These are phyloP conservation scores for Eucalyptus shirleyi DNA, from an alignment of 345 rosid species.

Conservation along the genomic window DNA sequence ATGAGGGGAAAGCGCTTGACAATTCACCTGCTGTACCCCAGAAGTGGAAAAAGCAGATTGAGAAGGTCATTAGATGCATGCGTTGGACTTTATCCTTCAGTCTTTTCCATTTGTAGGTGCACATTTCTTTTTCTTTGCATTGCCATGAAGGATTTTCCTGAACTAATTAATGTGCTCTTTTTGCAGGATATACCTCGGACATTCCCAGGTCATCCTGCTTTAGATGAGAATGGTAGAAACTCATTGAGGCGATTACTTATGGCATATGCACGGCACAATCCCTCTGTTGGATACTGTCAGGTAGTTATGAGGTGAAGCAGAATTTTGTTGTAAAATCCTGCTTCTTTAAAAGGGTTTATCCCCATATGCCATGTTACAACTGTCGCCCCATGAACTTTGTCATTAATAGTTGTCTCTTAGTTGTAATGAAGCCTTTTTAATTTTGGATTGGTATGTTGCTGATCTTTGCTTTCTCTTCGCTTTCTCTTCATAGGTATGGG, in stretches of 20 bases:
- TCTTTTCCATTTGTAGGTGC: slow-evolving; percentile 49
- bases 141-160: slow-evolving; percentile 10
- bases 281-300: slow-evolving; percentile 98
- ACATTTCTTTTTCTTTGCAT: slow-evolving; percentile 20
- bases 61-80: slow-evolving; percentile 81
- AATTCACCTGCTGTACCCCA: slow-evolving; percentile 24
- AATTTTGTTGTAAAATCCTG: not conserved
- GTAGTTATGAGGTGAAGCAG: slow-evolving; percentile 1
- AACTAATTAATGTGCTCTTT: slow-evolving; percentile 13
- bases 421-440: not conserved
- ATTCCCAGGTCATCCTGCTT: slow-evolving; percentile 96
- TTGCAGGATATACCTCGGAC: slow-evolving; percentile 90
- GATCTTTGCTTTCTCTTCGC: not conserved
- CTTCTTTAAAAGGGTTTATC: not conserved
- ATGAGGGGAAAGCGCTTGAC: slow-evolving; percentile 22
- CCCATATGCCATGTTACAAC: not conserved
- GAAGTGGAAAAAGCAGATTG: slow-evolving; percentile 88
- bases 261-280: slow-evolving; percentile 91
- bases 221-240: slow-evolving; percentile 77
- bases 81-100: slow-evolving; percentile 36
- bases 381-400: not conserved
- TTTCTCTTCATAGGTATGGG: not conserved
- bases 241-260: slow-evolving; percentile 81
- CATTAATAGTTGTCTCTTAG: not conserved
- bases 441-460: not conserved